A percentile compares a stretch with the other conserved stretches of the same genome.
These are phyloP conservation scores for Lactarius psammicola DNA, from an alignment of 768 basidiomycete genomes.

Conservation along the genomic window DNA sequence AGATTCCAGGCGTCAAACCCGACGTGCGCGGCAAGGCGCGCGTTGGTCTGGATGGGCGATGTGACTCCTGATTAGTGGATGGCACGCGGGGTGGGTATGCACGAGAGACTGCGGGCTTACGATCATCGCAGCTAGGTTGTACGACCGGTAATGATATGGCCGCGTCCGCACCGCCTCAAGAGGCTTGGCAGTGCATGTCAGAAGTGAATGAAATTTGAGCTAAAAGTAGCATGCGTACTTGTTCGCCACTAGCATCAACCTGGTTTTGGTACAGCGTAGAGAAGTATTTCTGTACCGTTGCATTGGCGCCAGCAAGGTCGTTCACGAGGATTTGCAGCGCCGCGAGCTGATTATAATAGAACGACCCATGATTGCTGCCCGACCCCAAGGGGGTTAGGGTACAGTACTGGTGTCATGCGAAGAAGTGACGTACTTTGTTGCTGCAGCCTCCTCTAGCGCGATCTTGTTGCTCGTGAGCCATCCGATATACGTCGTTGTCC, in stretches of 20 bases:
- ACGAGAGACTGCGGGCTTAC: constrained; percentile 21
- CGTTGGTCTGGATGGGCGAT: constrained; percentile 29
- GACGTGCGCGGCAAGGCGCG: constrained; percentile 33
- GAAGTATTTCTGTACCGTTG: constrained; percentile 32
- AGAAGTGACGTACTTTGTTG: constrained; percentile 32
- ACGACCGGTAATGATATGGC: constrained; percentile 38
- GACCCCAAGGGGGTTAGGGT: not conserved
- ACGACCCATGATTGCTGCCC: constrained; percentile 37
- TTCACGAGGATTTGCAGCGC: constrained; percentile 34
- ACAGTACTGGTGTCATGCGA: not conserved
- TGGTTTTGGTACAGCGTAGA: constrained; percentile 31
- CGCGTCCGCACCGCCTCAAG: constrained; percentile 35
- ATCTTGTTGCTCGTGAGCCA: constrained; percentile 33
- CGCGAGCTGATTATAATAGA: constrained; percentile 35
- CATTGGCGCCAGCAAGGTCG: constrained; percentile 32
- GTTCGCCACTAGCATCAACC: constrained; percentile 34
- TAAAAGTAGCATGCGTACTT: constrained; percentile 7
- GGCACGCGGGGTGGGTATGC: constrained; percentile 12
- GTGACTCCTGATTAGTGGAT: not conserved
- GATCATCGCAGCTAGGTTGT: constrained; percentile 38
- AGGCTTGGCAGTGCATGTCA: constrained; percentile 36
- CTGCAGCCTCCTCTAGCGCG: constrained; percentile 27
- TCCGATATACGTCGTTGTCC: constrained; percentile 32
- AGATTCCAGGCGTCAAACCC: constrained; percentile 34
- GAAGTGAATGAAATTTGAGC: not conserved